Conservation (phyloP, 2,329 filamentous ascomycete genomes). For the Cladobotryum protrusum region DNA sequence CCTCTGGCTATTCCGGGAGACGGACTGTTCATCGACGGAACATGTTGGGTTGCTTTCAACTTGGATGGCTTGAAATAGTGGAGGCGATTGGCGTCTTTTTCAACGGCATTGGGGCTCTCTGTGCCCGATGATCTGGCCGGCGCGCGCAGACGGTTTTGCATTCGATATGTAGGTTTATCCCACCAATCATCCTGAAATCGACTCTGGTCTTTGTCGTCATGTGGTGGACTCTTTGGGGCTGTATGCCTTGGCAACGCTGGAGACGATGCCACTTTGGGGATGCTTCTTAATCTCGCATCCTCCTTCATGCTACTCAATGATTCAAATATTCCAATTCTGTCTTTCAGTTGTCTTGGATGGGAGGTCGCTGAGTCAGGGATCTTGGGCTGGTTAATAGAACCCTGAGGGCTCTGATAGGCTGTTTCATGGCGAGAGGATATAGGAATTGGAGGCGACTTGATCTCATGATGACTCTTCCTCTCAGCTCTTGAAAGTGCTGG, state of each 20-base stretch:
- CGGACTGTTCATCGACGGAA: not conserved
- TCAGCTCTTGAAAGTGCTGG: not conserved
- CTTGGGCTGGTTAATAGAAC: not conserved
- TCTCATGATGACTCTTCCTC: not conserved
- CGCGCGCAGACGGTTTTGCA: not conserved
- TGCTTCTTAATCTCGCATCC: not conserved
- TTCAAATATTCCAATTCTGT: conserved; percentile 28
- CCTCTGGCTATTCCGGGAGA: not conserved
- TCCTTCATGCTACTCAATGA: conserved; percentile 15
- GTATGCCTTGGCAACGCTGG: not conserved
- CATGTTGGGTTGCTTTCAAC: not conserved
- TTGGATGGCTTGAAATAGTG: conserved; percentile 1
- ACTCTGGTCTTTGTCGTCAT: not conserved
- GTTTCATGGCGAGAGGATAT: not conserved
- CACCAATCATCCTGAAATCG: not conserved
- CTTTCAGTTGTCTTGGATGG: conserved; percentile 11
- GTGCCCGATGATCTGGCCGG: not conserved
- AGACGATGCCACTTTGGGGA: not conserved
- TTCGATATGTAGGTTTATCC: not conserved
- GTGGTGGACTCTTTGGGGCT: not conserved
- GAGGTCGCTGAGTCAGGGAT: not conserved
- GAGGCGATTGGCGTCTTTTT: not conserved
- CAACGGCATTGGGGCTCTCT: not conserved
- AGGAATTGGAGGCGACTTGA: not conserved
- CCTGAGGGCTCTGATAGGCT: not conserved